Base-by-base conservation (phyloP, 768 basidiomycete genomes). In the Rossbeevera mucosa region DNA sequence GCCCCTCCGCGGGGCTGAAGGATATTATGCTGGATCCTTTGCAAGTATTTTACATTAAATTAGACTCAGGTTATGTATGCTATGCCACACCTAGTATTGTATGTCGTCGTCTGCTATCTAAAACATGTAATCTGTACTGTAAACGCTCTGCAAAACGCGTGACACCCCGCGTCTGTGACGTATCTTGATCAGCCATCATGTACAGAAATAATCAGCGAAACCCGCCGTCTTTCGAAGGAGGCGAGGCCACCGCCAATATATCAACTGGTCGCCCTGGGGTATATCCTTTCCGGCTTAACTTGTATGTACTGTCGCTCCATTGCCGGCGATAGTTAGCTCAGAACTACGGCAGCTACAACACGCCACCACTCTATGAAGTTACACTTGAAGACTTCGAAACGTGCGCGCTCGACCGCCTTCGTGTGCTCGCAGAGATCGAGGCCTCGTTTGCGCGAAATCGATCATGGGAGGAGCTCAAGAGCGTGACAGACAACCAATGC, bases 361-460 rank as follows among this genome's bases (percentile, higher is more conserved):
- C 65, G 16, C 91, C 94, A 20, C 96, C 96, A 18, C 68, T 79
- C 14, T 85, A 85, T 51, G 93, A 98, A 62, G 86, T 98, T 18
- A 93, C 93, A 1, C 75, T 98, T 16, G 96, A 98, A 66, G 90
- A 97, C 57, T 99, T 99, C 59, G 96, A 99, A 67, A 85, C 79
- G 3, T 90, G 80, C 64, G 96, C 96, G 0, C 76, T 99, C 20
- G 84, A 95, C 59, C 76, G 96, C 31, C 78, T 99, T 28, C 83
- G 91, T 24, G 78, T 96, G 16, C 79, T 96, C 16, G 87, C 89
- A 14, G 92, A 94, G 66, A 94, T 96, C 50, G 93, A 95, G 64
- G 86, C 94, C 2, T 92, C 88, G 4, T 81, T 83, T 55, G 88
- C 85, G 9, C 86, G 93, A 29, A 92, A 93, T 64, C 74, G 90